Conservation (phyloP, 257 asterid species). For the Fraxinus americana region DNA sequence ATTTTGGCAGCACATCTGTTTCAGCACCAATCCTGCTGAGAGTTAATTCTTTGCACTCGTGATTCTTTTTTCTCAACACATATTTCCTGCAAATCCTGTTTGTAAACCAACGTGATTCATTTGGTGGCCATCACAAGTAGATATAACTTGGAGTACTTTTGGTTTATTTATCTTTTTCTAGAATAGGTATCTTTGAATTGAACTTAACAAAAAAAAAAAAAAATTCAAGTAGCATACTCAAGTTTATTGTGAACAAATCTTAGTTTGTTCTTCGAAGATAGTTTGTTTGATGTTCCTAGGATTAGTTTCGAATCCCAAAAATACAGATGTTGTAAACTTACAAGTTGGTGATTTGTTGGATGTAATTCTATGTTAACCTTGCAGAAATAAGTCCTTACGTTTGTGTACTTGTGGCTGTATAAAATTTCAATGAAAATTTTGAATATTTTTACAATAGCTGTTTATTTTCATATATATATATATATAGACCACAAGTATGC, state of each 20-base stretch:
- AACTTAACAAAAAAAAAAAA: not conserved
- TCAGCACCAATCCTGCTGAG: constrained; percentile 18
- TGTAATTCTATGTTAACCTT: not conserved
- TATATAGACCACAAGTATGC: too few relatives aligned
- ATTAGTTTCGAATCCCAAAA: not conserved
- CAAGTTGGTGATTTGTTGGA: not conserved
- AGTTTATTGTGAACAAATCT: not conserved
- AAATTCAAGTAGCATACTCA: not conserved
- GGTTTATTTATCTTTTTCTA: not conserved
- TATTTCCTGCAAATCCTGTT: constrained; percentile 21
- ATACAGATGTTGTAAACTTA: not conserved
- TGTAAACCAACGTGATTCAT: not conserved
- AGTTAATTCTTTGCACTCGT: constrained; percentile 20
- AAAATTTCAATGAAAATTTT: not conserved
- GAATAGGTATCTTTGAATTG: not conserved
- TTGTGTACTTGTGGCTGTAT: not conserved
- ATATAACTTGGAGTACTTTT: not conserved
- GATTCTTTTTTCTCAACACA: constrained; percentile 14
- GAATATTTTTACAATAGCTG: not conserved
- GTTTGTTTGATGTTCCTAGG: not conserved
- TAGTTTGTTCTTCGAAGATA: not conserved
- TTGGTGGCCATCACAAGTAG: not conserved
- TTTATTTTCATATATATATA: not conserved
- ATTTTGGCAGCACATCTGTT: constrained; percentile 44
- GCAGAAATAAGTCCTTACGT: not conserved